These are phyloP conservation scores for Chlamydomonas schloesseri DNA, from an alignment of 139 green algal species.

Conservation along the genomic window DNA sequence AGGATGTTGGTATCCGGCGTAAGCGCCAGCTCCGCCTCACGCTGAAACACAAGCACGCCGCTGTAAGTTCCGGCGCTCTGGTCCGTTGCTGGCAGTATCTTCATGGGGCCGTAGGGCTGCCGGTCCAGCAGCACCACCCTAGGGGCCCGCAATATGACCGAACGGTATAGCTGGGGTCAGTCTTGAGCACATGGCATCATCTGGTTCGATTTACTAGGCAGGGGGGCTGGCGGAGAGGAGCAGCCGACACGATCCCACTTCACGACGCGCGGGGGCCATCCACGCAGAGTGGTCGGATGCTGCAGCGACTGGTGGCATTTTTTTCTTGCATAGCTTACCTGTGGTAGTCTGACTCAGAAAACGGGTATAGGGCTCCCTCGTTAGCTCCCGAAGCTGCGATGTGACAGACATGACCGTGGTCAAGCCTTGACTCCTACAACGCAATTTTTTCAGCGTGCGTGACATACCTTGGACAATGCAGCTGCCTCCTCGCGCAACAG, in stretches of 20 bases:
- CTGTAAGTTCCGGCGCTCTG: not conserved
- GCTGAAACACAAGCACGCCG: slow-evolving; percentile 56
- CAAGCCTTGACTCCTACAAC: not conserved
- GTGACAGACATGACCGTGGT: not conserved
- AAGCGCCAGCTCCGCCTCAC: not conserved
- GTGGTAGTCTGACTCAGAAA: not conserved
- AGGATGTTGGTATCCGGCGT: slow-evolving; percentile 29
- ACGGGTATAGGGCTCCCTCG: not conserved
- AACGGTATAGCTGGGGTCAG: too few species aligned
- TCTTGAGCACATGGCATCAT: too few species aligned
- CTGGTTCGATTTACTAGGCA: too few species aligned
- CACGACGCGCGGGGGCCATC: too few species aligned
- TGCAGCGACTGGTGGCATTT: too few species aligned
- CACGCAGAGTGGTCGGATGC: too few species aligned
- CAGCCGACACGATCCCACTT: too few species aligned
- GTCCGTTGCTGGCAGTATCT: slow-evolving; percentile 15
- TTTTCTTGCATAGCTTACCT: too few species aligned
- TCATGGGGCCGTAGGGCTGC: slow-evolving; percentile 30
- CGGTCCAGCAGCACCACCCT: slow-evolving; percentile 10
- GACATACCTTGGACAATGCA: too few species aligned
- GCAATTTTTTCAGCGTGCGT: too few species aligned
- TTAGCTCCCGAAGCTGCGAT: not conserved
- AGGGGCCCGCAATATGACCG: not conserved
- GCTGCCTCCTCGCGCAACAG: too few species aligned
- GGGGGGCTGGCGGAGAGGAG: too few species aligned